Conservation (phyloP, 2,329 filamentous ascomycete species). For the Volutella citrinella region DNA sequence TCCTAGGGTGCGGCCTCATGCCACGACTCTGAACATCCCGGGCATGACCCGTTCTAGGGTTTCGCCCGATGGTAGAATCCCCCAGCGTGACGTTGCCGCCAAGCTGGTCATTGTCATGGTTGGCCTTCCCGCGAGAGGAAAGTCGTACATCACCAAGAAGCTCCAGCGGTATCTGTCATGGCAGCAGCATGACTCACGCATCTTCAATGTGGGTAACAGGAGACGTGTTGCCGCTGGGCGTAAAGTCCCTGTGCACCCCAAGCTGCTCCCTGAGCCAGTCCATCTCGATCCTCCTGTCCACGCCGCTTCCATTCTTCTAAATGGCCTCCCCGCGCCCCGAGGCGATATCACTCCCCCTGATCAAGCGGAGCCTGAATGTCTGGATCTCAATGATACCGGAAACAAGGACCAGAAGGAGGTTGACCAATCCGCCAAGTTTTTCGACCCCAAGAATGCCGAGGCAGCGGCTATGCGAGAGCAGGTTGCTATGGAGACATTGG, state of each 20-base stretch:
- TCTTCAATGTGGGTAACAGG: constrained; percentile 96
- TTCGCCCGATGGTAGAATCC: constrained; percentile 92
- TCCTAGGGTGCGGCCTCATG: constrained; percentile 74
- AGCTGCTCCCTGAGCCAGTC: constrained; percentile 31
- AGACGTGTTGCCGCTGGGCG: constrained; percentile 73
- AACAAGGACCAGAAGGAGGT: constrained; percentile 41
- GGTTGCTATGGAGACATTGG: constrained; percentile 85
- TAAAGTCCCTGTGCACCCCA: constrained; percentile 33
- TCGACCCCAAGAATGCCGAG: constrained; percentile 82
- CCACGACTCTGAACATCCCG: constrained; percentile 94
- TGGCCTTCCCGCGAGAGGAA: constrained; percentile 88
- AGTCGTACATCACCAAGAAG: constrained; percentile 99
- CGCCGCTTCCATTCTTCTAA: constrained; percentile 56
- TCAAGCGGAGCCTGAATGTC: constrained; percentile 36
- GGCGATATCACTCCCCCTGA: constrained; percentile 22
- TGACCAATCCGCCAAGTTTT: constrained; percentile 91
- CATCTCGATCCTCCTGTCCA: constrained; percentile 45
- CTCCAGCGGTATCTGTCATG: constrained; percentile 92
- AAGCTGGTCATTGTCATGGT: constrained; percentile 99
- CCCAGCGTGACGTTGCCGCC: constrained; percentile 88
- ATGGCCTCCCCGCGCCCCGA: constrained; percentile 45
- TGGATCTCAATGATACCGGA: constrained; percentile 31
- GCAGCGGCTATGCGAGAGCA: constrained; percentile 85
- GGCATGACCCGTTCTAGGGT: constrained; percentile 94
- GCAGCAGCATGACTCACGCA: constrained; percentile 92